Evolutionary conservation across 2,329 filamentous ascomycete species (phyloP).

Genomic region (Xylariaceae sp.): DNA sequence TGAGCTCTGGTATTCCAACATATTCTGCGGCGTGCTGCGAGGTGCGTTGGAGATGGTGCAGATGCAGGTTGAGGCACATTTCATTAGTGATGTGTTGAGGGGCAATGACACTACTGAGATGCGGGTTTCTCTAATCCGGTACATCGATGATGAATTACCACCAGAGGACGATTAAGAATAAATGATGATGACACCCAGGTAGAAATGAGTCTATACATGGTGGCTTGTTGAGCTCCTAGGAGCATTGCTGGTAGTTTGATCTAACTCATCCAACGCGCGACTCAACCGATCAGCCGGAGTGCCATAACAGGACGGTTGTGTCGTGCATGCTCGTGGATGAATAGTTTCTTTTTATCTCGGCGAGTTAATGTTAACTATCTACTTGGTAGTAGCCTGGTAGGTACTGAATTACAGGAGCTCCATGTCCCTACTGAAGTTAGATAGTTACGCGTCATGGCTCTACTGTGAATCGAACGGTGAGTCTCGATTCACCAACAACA

Average conservation of each 20-base stretch:
- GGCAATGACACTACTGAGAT: constrained; percentile 98
- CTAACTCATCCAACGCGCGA: background rate
- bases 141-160: constrained; percentile 96
- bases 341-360: background rate
- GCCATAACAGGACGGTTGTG: background rate
- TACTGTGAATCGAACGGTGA: no score
- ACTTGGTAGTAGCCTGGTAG: background rate
- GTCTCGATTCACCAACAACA: no score
- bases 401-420: background rate
- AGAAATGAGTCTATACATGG: background rate
- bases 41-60: constrained; percentile 97
- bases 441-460: no score
- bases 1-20: constrained; percentile 97
- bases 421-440: background rate
- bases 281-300: background rate
- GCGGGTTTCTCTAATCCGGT: constrained; percentile 84
- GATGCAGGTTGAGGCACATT: constrained; percentile 97
- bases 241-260: background rate
- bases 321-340: background rate
- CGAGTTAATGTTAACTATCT: background rate
- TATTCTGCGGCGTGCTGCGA: constrained; percentile 86
- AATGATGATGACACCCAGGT: background rate
- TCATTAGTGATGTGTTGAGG: constrained; percentile 86
- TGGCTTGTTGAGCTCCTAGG: background rate
- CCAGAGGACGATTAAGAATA: constrained; percentile 78